Base-by-base conservation (phyloP, 257 asterid species). In the Penstemon barbatus region DNA sequence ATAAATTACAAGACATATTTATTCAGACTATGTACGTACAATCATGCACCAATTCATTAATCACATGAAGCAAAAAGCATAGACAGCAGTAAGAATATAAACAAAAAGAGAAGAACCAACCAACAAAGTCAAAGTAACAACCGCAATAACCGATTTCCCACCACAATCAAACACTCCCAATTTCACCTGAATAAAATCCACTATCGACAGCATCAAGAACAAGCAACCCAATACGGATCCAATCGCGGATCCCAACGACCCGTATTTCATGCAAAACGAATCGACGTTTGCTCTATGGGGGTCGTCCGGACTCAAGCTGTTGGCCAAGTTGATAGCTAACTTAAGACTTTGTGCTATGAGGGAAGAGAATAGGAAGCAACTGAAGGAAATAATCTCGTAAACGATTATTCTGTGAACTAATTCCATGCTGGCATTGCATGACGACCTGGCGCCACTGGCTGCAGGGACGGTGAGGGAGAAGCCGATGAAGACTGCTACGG, bases 401-500 rank as follows among this genome's bases (percentile, higher is more conserved):
- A 79, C 69, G 49, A 79, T 67, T 4, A 78, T 64, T 10, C 55
- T 63, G 54, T 73, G 51, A 19, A 69, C 60, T 7, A 49, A 44
- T 8, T 61, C 58, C n/a, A 52, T 5, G 76, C 73, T 36, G 37
- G 73, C 38, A 46, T 52, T 63, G 65, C 80, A 75, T 6, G 75
- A 57, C 3, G 81, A 1, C 2, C 39, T 4, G 56, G 41, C 25
- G 36, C 51, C 78, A 25, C 33, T 2, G 33, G 33, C 33, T 25
- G 33, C 33, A 25, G 84, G 89, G 6, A 71, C 25, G 0, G 86
- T 77, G 44, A 80, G 79, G 12, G 86, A 81, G 71, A 83, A 74
- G 3, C 86, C 89, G 43, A 83, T 71, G 77, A 81, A 83, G 19
- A 68, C 70, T 5, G 84, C 86, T 71, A 81, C 63, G 36, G 86